Conservation (phyloP, 2,329 filamentous ascomycete species). For the Exophiala spinifera region DNA sequence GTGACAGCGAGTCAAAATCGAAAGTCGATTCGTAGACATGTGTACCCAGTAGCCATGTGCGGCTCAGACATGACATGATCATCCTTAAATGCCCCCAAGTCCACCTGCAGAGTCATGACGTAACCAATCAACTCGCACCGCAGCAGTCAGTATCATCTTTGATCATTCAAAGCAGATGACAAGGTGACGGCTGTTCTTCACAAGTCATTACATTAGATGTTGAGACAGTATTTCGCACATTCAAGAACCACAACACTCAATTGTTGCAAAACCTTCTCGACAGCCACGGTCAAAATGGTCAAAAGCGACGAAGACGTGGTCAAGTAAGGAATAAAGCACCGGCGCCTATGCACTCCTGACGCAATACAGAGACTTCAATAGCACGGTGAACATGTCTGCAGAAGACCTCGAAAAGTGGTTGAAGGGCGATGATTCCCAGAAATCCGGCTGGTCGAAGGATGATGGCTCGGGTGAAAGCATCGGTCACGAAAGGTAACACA, state of each 20-base stretch:
- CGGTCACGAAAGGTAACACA: slow-evolving; percentile 55
- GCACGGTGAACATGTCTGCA: slow-evolving; percentile 64
- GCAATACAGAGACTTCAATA: slow-evolving; percentile 59
- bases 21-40: no score
- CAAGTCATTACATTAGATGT: neutral
- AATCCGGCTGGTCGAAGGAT: slow-evolving; percentile 60
- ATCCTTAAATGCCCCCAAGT: neutral
- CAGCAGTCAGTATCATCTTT: neutral
- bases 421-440: slow-evolving; percentile 55
- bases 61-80: neutral
- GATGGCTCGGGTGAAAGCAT: slow-evolving; percentile 59
- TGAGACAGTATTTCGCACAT: neutral
- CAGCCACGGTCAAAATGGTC: slow-evolving; percentile 42
- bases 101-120: slow-evolving; percentile 14
- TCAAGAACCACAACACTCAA: neutral
- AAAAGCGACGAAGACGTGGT: slow-evolving; percentile 53
- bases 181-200: no score
- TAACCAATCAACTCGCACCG: slow-evolving; percentile 4
- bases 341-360: slow-evolving; percentile 31
- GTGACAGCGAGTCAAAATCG: neutral
- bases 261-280: neutral
- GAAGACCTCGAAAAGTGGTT: slow-evolving; percentile 62
- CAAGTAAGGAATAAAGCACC: slow-evolving; percentile 34
- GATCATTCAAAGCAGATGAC: no score
- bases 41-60: neutral